phyloP scores from a whole-genome alignment of 2,329 filamentous ascomycete genomes.

The Fusarium subtropicale region DNA sequence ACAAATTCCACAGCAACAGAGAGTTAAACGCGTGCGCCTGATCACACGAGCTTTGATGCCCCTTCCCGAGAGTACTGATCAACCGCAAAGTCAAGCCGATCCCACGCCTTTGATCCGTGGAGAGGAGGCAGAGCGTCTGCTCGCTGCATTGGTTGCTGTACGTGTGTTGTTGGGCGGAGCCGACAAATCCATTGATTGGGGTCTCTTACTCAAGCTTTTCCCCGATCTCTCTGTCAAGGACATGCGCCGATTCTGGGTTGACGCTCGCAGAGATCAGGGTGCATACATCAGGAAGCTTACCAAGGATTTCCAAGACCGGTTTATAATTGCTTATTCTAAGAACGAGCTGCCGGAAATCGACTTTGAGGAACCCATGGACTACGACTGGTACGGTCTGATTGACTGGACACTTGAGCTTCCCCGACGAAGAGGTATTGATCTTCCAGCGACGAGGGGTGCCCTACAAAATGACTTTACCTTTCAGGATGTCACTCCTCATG shows the following conservation, averaged over 20 bases:
- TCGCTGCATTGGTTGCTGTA: constrained; percentile 69
- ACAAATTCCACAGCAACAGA: constrained; percentile 21
- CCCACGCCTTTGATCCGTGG: constrained; percentile 3
- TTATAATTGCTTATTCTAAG: constrained; percentile 73
- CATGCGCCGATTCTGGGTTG: constrained; percentile 67
- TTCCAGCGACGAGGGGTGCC: constrained; percentile 61
- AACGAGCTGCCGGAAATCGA: constrained; percentile 71
- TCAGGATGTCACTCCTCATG: constrained; percentile 52
- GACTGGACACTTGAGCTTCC: constrained; percentile 72
- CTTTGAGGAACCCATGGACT: constrained; percentile 70
- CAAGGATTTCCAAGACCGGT: constrained; percentile 72
- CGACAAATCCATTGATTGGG: constrained; percentile 70
- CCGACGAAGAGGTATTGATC: constrained; percentile 57
- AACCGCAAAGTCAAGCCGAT: constrained; percentile 7
- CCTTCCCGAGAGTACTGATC: constrained; percentile 26
- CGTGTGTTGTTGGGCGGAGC: constrained; percentile 70
- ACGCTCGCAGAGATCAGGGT: constrained; percentile 62
- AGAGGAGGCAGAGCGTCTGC: constrained; percentile 50
- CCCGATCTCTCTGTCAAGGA: constrained; percentile 63
- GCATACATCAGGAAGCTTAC: constrained; percentile 66
- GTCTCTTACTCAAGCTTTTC: constrained; percentile 66
- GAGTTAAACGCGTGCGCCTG: constrained; percentile 49
- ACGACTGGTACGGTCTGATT: constrained; percentile 76
- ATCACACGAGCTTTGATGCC: constrained; percentile 48
- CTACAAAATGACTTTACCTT: constrained; percentile 57